Percentiles rank a stretch among this genome's conserved stretches.
phyloP scores from a whole-genome alignment of 805 yeast species.

The Candida jianshihensis region DNA sequence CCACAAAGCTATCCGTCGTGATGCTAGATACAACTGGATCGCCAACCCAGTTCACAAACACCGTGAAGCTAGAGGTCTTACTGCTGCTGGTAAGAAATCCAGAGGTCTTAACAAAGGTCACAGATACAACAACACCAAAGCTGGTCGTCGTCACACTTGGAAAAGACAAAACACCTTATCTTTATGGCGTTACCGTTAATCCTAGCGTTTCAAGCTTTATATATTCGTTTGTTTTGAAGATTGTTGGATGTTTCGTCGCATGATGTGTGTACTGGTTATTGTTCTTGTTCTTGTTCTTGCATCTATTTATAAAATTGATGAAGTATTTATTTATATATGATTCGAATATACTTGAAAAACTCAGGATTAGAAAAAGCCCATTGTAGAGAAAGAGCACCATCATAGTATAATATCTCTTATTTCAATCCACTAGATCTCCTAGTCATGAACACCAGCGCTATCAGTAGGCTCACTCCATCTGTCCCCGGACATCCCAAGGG shows the following conservation, averaged over 20 bases:
- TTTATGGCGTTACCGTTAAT: constrained; percentile 93
- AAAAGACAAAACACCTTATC: constrained; percentile 98
- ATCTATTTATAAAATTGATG: too few species aligned
- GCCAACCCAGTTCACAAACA: constrained; percentile 99
- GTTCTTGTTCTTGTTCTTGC: too few species aligned
- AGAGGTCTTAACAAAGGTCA: constrained; percentile 99
- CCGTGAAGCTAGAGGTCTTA: constrained; percentile 99
- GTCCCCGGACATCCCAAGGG: too few species aligned
- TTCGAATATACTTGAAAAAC: too few species aligned
- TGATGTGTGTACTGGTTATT: too few species aligned
- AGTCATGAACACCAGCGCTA: too few species aligned
- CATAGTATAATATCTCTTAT: too few species aligned
- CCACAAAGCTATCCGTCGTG: constrained; percentile 98
- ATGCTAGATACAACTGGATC: constrained; percentile 99
- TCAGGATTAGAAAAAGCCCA: too few species aligned
- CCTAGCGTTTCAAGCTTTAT: constrained; percentile 1
- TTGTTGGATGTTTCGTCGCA: not conserved
- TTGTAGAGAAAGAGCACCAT: too few species aligned
- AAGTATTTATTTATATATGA: too few species aligned
- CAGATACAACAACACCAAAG: constrained; percentile 94
- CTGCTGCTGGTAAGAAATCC: constrained; percentile 96
- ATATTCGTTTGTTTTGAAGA: not conserved
- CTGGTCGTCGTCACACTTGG: constrained; percentile 99
- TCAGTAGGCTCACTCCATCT: too few species aligned
- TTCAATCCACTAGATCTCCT: too few species aligned